Base-by-base conservation (phyloP, 139 green algal genomes). In the Picochlorum costavermella region DNA sequence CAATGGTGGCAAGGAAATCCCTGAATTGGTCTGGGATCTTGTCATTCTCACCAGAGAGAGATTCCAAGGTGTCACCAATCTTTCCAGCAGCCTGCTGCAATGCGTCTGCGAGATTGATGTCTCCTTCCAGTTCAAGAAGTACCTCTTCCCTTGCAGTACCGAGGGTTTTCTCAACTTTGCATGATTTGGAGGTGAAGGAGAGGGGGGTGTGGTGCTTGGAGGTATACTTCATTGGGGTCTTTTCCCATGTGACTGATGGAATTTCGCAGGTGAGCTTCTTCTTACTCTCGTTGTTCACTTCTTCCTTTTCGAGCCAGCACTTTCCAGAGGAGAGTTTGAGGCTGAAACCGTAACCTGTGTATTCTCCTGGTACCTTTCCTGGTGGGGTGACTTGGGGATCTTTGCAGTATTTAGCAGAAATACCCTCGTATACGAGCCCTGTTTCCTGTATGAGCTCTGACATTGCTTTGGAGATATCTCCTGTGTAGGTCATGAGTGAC, bases 61-160 rank as follows among this genome's bases (percentile, higher is more conserved):
- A 17, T 56, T 64, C n/a, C 20, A 30, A 28, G 14, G 17, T 25
- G 5, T 50, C 23, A 2, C 12, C 14, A 17, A 59, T 14, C n/a
- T 28, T 46, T 28, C 12, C 29, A 26, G 12, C 11, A 26, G 23
- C 43, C 29, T 31, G 25, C 20, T 61, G 12, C 20, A 64, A 20
- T 17, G 12, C 23, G 29, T 28, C 23, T 31, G 5, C 50, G 11
- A 40, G 56, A 4, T 16, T 28, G 36, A 64, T 2, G 16, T 44
- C 29, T 30, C 70, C 70, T 33, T 77, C 71, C 28, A 77, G 73
- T 29, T 63, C 50, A 31, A 63, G 69, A 20, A 77, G 64, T 28
- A 73, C 59, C 58, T 73, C 63, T 23, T 72, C 48, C 10, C 50
- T 26, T 8, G 31, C 5, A 50, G 69, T 58, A 26, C 71, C 71